These are phyloP conservation scores for Luzula sylvatica DNA, from an alignment of 176 grass and related monocot genomes.

Conservation along the genomic window DNA sequence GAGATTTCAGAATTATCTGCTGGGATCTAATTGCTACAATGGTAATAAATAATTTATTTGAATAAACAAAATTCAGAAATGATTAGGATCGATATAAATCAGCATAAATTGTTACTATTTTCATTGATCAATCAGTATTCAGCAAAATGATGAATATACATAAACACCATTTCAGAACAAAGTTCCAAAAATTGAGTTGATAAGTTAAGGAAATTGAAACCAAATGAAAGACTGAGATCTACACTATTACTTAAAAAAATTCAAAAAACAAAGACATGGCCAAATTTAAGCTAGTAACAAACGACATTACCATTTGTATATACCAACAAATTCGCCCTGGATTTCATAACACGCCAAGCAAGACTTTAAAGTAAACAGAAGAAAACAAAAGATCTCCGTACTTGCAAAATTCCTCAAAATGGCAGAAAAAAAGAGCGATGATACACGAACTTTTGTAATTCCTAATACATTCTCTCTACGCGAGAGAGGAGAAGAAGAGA, in stretches of 20 bases:
- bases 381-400: background rate
- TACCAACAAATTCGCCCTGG: too few species aligned
- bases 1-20: too few species aligned
- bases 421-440: background rate
- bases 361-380: background rate
- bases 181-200: background rate
- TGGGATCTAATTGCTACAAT: too few species aligned
- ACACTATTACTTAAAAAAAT: too few species aligned
- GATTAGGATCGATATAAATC: too few species aligned
- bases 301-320: too few species aligned
- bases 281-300: too few species aligned
- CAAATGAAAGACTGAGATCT: too few species aligned
- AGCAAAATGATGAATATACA: background rate
- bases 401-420: slow-evolving; percentile 6
- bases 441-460: background rate
- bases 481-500: background rate
- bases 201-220: background rate
- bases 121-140: background rate
- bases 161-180: background rate
- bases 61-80: too few species aligned
- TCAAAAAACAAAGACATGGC: too few species aligned
- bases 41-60: too few species aligned
- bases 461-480: background rate
- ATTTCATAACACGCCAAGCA: background rate
- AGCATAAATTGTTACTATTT: background rate